Evolutionary conservation across 352 stramenopile species (phyloP), one percentile per base, ranked within the genome.

Genomic region (Thraustotheca clavata): DNA sequence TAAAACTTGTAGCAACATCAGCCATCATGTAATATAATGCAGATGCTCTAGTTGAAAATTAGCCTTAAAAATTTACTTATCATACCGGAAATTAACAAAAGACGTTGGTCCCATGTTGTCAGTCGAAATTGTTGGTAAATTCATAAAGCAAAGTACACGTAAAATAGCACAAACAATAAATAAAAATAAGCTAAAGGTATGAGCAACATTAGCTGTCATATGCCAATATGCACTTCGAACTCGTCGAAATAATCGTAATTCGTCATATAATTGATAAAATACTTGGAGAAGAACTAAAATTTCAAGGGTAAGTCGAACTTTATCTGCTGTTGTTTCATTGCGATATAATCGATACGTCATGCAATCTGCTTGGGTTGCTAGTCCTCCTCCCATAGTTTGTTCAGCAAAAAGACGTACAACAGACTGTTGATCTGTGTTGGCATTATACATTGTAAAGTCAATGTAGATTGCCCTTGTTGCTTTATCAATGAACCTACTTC

Each of bases 351-450:
- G 57, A 24, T 65, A 65, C 14, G 33, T 54, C 40, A 36, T 54
- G 57, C 57, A 65, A n/a, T 65, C 57, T 29, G 46, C 57, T 54
- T 65, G 57, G 12, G 57, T 48, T 5, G 36, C 14, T 22, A 65
- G 46, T 12, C 57, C 57, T 4, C 57, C 57, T 27, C 57, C 33
- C 36, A 50, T 65, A 4, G 57, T 65, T 27, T 50, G 11, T 26
- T 65, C 57, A 24, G 46, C 57, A 9, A 65, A 9, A 22, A 65
- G 57, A 4, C 57, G 57, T 31, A 65, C 40, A 5, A 41, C 18
- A 16, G 57, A 50, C 40, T 65, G 57, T 20, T 65, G 33, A 31
- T 65, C 57, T 46, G 57, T 54, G 57, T 65, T 65, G 38, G 57
- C 18, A 31, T 65, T 65, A 46, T 65, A 65, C 35, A 41, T 34